Conservation (phyloP, 1,139 yeast genomes). For the Geotrichum macrosporum region DNA sequence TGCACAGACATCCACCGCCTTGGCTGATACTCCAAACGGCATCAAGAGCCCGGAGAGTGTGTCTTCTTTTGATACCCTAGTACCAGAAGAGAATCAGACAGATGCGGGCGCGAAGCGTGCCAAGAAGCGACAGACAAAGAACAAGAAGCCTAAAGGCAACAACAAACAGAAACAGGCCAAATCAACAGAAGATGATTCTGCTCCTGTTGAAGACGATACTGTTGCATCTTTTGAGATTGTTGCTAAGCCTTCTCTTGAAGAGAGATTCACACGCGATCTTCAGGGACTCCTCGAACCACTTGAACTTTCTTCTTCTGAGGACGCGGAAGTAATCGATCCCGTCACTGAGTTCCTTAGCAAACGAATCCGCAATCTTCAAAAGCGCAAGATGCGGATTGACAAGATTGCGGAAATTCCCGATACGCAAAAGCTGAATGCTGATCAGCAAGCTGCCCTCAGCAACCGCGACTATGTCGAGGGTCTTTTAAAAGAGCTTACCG, state of each 20-base stretch:
- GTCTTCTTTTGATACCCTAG: conserved; percentile 1
- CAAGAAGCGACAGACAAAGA: conserved; percentile 7
- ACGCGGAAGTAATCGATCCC: conserved; percentile 24
- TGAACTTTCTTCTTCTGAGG: conserved; percentile 8
- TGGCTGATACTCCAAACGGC: not conserved
- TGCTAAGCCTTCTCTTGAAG: not conserved
- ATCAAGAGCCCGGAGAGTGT: conserved; percentile 1
- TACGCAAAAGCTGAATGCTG: conserved; percentile 35
- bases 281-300: conserved; percentile 17
- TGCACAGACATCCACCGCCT: not conserved
- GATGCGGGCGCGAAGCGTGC: conserved; percentile 14
- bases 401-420: conserved; percentile 36
- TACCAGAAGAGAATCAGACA: conserved; percentile 1
- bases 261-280: not conserved
- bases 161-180: conserved; percentile 2
- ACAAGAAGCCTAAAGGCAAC: conserved; percentile 4
- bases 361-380: conserved; percentile 39
- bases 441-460: conserved; percentile 37
- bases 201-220: conserved; percentile 9
- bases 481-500: conserved; percentile 38
- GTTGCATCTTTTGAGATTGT: not conserved
- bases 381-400: conserved; percentile 39
- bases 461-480: conserved; percentile 38
- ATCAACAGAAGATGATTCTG: conserved; percentile 3
- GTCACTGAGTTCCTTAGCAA: conserved; percentile 34